Evolutionary conservation across 805 yeast genomes (phyloP).

Genomic region (Starmera caribaea): DNA sequence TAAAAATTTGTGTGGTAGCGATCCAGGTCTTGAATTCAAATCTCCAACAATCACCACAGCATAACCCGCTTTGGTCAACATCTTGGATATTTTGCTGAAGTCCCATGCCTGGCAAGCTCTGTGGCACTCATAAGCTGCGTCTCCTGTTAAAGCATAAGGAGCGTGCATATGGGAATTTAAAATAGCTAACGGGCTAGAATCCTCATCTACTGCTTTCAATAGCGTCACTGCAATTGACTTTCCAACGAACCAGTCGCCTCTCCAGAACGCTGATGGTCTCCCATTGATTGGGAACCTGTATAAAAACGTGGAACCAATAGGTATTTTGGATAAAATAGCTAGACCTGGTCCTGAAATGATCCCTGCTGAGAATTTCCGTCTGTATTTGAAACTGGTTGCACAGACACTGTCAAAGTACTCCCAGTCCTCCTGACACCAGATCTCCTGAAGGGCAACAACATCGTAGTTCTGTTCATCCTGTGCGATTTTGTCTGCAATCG

Average conservation of each 20-base stretch:
- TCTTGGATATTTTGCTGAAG: constrained; percentile 54
- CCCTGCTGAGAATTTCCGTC: constrained; percentile 71
- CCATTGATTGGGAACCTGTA: constrained; percentile 90
- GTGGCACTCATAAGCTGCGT: constrained; percentile 84
- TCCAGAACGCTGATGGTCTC: constrained; percentile 80
- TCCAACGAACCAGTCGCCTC: constrained; percentile 98
- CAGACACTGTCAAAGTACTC: constrained; percentile 43
- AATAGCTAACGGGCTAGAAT: constrained; percentile 55
- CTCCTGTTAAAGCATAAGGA: constrained; percentile 77
- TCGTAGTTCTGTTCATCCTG: constrained; percentile 44
- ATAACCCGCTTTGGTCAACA: constrained; percentile 64
- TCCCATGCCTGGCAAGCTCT: constrained; percentile 97
- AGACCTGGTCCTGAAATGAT: constrained; percentile 90
- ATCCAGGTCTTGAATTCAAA: constrained; percentile 80
- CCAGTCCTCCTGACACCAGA: constrained; percentile 89
- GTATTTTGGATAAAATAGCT: constrained; percentile 73
- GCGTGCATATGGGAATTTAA: constrained; percentile 97
- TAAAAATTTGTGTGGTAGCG: constrained; percentile 69
- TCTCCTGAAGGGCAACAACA: constrained; percentile 86
- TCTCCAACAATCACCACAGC: constrained; percentile 90
- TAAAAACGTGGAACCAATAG: constrained; percentile 70
- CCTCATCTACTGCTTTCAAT: constrained; percentile 39
- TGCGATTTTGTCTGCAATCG: constrained; percentile 62
- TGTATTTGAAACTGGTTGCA: constrained; percentile 41
- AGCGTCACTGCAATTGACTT: constrained; percentile 74